Conservation (phyloP, 139 green algal genomes). For the Nannochloris sp. region DNA sequence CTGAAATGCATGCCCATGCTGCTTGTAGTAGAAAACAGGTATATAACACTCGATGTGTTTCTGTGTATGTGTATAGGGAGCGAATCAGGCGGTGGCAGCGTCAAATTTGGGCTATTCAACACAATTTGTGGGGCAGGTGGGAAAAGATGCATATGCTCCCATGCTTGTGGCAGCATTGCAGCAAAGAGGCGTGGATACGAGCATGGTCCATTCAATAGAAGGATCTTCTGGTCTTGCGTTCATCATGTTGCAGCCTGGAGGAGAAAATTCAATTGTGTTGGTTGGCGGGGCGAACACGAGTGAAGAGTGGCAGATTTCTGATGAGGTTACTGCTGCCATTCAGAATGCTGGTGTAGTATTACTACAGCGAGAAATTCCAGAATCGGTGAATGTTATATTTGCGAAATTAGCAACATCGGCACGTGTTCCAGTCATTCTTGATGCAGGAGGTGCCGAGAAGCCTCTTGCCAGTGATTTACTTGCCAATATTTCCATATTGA, state of each 20-base stretch:
- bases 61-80: conserved; percentile 43
- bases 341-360: conserved; percentile 55
- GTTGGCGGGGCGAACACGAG: conserved; percentile 71
- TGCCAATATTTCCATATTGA: conserved; percentile 51
- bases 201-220: conserved; percentile 38
- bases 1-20: not conserved
- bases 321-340: conserved; percentile 11
- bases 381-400: conserved; percentile 60
- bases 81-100: conserved; percentile 82
- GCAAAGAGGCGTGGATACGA: conserved; percentile 39
- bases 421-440: conserved; percentile 70
- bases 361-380: conserved; percentile 79
- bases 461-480: conserved; percentile 52
- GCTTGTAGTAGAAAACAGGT: not conserved
- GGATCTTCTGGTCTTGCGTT: conserved; percentile 63
- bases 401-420: conserved; percentile 44
- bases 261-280: conserved; percentile 85
- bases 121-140: conserved; percentile 65
- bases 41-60: not conserved
- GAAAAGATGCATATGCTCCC: conserved; percentile 59
- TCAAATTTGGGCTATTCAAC: conserved; percentile 63
- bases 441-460: conserved; percentile 67
- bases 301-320: conserved; percentile 36
- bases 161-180: conserved; percentile 43
- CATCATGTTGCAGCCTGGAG: conserved; percentile 64